Percentiles rank a stretch among this genome's conserved stretches.
Evolutionary conservation across 257 asterid species (phyloP).

Genomic region (Solanum tarijense): DNA sequence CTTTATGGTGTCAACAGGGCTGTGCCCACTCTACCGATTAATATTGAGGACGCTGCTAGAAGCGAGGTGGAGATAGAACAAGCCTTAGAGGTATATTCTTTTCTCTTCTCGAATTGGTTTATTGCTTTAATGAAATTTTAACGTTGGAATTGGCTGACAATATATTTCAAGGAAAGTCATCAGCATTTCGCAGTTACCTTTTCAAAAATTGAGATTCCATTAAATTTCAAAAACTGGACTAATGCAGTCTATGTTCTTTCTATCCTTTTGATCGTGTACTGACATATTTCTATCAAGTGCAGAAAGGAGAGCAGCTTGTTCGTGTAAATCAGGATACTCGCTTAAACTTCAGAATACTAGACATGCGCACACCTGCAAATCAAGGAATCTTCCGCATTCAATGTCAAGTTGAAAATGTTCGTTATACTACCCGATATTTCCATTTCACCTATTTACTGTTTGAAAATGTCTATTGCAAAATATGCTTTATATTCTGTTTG

Average conservation of each 20-base stretch:
- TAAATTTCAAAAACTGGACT: background rate
- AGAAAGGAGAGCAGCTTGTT: constrained; percentile 34
- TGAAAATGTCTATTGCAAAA: background rate
- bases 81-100: constrained; percentile 41
- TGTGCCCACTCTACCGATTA: constrained; percentile 47
- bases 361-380: constrained; percentile 82
- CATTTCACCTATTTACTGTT: background rate
- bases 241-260: background rate
- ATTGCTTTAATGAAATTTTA: background rate
- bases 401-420: constrained; percentile 65
- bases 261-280: background rate
- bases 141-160: background rate
- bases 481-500: background rate
- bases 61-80: constrained; percentile 62
- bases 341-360: constrained; percentile 68
- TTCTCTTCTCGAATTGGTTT: background rate
- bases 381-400: constrained; percentile 76
- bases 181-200: background rate
- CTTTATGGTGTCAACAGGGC: constrained; percentile 55
- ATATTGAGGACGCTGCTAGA: constrained; percentile 76
- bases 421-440: background rate
- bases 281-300: background rate
- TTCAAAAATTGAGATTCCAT: background rate
- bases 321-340: constrained; percentile 95
- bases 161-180: background rate